phyloP scores from a whole-genome alignment of 2,329 filamentous ascomycete species.

The Clonostachys rosea region DNA sequence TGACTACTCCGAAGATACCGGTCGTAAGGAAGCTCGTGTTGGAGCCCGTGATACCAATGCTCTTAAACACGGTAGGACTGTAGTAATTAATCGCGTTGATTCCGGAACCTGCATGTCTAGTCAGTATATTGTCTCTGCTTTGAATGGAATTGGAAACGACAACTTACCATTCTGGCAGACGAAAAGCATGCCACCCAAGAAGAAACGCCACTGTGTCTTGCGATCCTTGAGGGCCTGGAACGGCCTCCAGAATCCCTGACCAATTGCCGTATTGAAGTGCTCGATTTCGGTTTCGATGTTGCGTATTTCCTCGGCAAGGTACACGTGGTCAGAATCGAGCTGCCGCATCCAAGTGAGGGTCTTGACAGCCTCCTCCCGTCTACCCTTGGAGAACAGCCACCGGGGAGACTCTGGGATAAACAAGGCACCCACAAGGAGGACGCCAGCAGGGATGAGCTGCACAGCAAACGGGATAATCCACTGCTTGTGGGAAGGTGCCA shows the following conservation, averaged over 20 bases:
- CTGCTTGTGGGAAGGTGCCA: conserved; percentile 41
- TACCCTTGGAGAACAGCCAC: conserved; percentile 62
- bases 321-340: conserved; percentile 48
- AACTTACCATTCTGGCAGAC: conserved; percentile 67
- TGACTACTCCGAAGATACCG: conserved; percentile 64
- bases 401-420: conserved; percentile 63
- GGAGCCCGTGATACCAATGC: conserved; percentile 32
- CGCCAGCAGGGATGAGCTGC: conserved; percentile 61
- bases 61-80: conserved; percentile 29
- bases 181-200: conserved; percentile 70
- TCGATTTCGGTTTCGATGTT: conserved; percentile 68
- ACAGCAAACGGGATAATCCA: conserved; percentile 64
- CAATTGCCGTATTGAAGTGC: conserved; percentile 56
- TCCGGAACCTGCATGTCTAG: conserved; percentile 32
- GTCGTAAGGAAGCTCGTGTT: conserved; percentile 48
- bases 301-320: conserved; percentile 69
- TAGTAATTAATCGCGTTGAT: conserved; percentile 82
- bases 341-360: conserved; percentile 63
- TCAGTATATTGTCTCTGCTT: background rate
- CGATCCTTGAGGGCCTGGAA: conserved; percentile 53
- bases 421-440: conserved; percentile 54
- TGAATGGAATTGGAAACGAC: background rate
- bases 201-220: conserved; percentile 65
- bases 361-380: conserved; percentile 52
- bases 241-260: conserved; percentile 71